A percentile compares a stretch with the other conserved stretches of the same genome.
phyloP scores from a whole-genome alignment of 331 rosid species.

The Quercus lobata region DNA sequence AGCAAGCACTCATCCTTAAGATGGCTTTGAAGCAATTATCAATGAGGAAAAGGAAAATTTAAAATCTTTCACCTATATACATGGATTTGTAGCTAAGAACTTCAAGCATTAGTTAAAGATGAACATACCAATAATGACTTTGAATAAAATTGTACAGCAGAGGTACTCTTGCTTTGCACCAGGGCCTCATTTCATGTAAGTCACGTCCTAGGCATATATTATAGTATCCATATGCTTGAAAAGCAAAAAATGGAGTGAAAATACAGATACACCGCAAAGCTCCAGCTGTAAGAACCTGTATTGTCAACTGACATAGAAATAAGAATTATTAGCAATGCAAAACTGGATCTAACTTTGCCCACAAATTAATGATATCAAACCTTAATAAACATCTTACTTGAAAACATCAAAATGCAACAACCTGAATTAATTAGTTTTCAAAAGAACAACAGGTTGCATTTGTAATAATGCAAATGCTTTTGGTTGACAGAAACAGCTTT shows the following conservation, averaged over 20 bases:
- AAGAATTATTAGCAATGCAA: background rate
- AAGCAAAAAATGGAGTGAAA: conserved; percentile 69
- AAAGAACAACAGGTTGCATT: no score
- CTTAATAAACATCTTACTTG: background rate
- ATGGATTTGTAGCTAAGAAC: background rate
- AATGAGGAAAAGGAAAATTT: background rate
- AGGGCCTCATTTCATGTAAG: conserved; percentile 63
- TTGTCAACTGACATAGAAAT: conserved; percentile 42
- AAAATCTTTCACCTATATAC: background rate
- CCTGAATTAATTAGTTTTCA: no score
- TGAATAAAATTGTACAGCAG: conserved; percentile 80
- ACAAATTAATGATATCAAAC: background rate
- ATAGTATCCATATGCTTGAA: conserved; percentile 84
- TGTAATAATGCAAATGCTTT: background rate
- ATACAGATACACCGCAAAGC: conserved; percentile 55
- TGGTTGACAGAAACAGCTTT: background rate
- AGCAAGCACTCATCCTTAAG: background rate
- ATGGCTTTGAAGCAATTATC: background rate
- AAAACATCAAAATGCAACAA: no score
- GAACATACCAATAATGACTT: conserved; percentile 78
- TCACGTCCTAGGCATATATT: conserved; percentile 56
- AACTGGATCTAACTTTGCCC: background rate
- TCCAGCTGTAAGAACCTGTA: conserved; percentile 62
- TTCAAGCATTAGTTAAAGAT: conserved; percentile 1
- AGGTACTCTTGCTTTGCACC: conserved; percentile 89